These are phyloP conservation scores for Saksenaea oblongispora DNA, from an alignment of 371 early-diverging fungal genomes.

Conservation along the genomic window DNA sequence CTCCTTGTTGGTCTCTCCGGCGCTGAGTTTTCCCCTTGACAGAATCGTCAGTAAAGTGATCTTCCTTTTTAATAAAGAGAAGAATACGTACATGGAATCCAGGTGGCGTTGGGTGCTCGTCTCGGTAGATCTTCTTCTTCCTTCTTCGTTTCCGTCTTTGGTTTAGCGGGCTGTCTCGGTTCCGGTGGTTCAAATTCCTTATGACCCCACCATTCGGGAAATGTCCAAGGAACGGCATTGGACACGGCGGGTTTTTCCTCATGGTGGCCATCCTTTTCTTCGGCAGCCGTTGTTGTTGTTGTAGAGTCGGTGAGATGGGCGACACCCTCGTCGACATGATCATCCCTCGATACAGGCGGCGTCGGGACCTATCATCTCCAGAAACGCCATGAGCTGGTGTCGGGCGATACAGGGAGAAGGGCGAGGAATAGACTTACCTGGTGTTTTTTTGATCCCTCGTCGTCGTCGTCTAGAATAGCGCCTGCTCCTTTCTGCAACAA, in stretches of 20 bases:
- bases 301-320: constrained; percentile 1
- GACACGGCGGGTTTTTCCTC: neutral
- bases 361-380: neutral
- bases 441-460: neutral
- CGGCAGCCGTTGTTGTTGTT: constrained; percentile 3
- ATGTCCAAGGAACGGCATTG: constrained; percentile 29
- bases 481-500: constrained; percentile 28
- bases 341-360: neutral
- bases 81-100: constrained; percentile 20
- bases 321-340: neutral
- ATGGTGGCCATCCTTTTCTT: neutral
- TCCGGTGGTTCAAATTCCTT: constrained; percentile 20
- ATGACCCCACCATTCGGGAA: constrained; percentile 49
- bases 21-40: constrained; percentile 16
- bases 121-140: constrained; percentile 7
- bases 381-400: neutral
- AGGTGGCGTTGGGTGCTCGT: constrained; percentile 11
- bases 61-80: neutral
- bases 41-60: neutral
- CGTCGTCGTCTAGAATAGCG: neutral
- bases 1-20: constrained; percentile 4
- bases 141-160: constrained; percentile 1
- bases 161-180: neutral
- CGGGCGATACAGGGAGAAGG: neutral
- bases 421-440: neutral